Evolutionary conservation across 768 basidiomycete species (phyloP).

Genomic region (Boletus pseudopeckii): DNA sequence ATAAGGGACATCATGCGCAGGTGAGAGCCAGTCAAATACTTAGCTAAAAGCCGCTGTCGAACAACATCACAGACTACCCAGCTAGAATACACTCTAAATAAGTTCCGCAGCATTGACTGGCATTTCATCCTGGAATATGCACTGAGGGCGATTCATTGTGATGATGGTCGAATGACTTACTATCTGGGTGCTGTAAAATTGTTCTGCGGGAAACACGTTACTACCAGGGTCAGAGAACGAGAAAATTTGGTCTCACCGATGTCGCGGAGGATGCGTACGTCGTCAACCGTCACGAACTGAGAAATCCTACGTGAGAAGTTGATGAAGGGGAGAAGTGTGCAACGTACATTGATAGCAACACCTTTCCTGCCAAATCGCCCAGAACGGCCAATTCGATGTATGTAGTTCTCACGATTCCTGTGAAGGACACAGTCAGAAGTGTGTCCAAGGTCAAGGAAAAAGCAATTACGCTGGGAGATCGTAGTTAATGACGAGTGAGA

Average conservation of each 20-base stretch:
- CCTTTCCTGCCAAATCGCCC: slow-evolving; percentile 99
- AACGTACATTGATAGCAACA: slow-evolving; percentile 94
- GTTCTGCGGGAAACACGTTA: slow-evolving; percentile 49
- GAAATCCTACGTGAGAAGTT: slow-evolving; percentile 16
- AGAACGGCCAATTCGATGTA: slow-evolving; percentile 98
- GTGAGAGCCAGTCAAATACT: slow-evolving; percentile 1
- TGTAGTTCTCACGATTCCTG: slow-evolving; percentile 98
- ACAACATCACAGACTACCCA: background rate
- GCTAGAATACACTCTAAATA: slow-evolving; percentile 50
- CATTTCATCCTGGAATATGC: slow-evolving; percentile 83
- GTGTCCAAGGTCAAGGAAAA: slow-evolving; percentile 4
- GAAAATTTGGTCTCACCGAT: slow-evolving; percentile 60
- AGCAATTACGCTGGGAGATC: slow-evolving; percentile 81
- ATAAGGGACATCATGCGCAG: slow-evolving; percentile 15
- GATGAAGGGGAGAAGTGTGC: slow-evolving; percentile 2
- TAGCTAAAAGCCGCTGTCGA: slow-evolving; percentile 1
- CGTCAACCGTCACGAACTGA: slow-evolving; percentile 91
- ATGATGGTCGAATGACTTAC: slow-evolving; percentile 40
- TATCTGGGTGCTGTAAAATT: slow-evolving; percentile 96
- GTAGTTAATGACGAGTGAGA: slow-evolving; percentile 96
- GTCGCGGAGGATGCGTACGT: slow-evolving; percentile 94
- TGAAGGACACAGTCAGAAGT: slow-evolving; percentile 14
- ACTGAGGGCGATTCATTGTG: slow-evolving; percentile 18
- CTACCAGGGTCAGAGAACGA: slow-evolving; percentile 4
- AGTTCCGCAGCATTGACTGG: slow-evolving; percentile 97